Evolutionary conservation across 805 yeast species (phyloP), one percentile per base, ranked within the genome.

Genomic region (Cyberlindnera petersonii): DNA sequence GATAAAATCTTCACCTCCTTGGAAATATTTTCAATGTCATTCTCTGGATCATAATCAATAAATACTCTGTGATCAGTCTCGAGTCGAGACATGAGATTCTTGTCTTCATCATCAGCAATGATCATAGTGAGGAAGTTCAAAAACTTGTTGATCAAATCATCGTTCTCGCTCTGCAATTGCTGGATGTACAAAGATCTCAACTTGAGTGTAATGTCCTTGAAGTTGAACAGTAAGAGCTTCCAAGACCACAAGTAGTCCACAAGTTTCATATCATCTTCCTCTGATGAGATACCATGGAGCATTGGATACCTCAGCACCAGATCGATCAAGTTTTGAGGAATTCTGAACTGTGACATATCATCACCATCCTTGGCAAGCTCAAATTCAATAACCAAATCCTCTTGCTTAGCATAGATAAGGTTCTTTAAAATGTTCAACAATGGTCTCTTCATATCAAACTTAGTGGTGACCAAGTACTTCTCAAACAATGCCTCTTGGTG

Each of bases 201-300:
- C 28, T 75, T 72, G 47, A 76, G 77, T 1, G 93, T 76, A 6
- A 83, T 72, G 42, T 78, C 76, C 36, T 72, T 69, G 55, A 87
- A 83, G 57, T 78, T 78, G 21, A 63, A 64, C 46, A 84, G 68
- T 0, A 84, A 58, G 38, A 86, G 63, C 44, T 62, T 64, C 94
- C 95, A 88, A 40, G 77, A 64, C 80, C 85, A 81, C 24, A 82
- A 48, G 53, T 74, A 82, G 16, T 58, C 64, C 21, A 69, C 53
- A 31, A 68, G 55, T 4, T 54, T 56, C 21, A 49, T 42, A 17
- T 61, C 64, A 19, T 65, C 64, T 29, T 69, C 71, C 39, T 51
- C 48, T 16, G 52, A 52, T 13, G 52, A 53, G 8, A 63, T 75
- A 20, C 66, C 67, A 18, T 67, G 72, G 24, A 56, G 52, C 4